Evolutionary conservation across 169 alveolate genomes (phyloP), one percentile per base, ranked within the genome.

Genomic region (Babesia bovis): DNA sequence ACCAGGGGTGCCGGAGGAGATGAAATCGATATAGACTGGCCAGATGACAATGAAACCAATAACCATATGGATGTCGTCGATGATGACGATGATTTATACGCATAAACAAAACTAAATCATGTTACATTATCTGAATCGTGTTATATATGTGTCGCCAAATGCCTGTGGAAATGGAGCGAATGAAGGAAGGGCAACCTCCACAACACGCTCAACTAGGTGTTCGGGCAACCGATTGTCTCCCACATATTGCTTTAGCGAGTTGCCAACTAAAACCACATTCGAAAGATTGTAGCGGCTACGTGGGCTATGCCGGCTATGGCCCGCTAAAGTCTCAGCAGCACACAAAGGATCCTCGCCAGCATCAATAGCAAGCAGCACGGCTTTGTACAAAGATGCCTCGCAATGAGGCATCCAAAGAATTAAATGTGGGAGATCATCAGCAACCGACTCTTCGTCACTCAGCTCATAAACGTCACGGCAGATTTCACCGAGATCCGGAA

Each of bases 21-120:
- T 33, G 96, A 92, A 21, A 85, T 93, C 57, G 91, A 91, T 51
- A 88, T 95, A 51, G 95, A 93, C 85, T 95, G 98, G 98, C 98
- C 98, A 19, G 97, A 94, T 57, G 90, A 90, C 51, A 44, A 81
- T 52, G 81, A 71, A 26, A 55, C 66, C 38, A 71, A 19, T 25
- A 1, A 53, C 47, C 40, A 61, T 9, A 60, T 83, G 65, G 83
- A 72, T 56, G 84, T 75, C 51, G 77, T 87, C 50, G 92, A 85
- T 42, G 93, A 87, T 33, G 92, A 76, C n/a, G 92, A 87, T 61
- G 93, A 87, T 47, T 47, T 87, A 25, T 87, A 87, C 71, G 83
- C 93, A 13, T 87, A 79, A 85, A 4, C 41, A 19, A 21, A 56
- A 2, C 33, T 17, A 28, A 35, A 56, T 9, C 21, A 38, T 28